Conservation (phyloP, 1,139 yeast genomes). For the Protomyces lactucae-debilis region DNA sequence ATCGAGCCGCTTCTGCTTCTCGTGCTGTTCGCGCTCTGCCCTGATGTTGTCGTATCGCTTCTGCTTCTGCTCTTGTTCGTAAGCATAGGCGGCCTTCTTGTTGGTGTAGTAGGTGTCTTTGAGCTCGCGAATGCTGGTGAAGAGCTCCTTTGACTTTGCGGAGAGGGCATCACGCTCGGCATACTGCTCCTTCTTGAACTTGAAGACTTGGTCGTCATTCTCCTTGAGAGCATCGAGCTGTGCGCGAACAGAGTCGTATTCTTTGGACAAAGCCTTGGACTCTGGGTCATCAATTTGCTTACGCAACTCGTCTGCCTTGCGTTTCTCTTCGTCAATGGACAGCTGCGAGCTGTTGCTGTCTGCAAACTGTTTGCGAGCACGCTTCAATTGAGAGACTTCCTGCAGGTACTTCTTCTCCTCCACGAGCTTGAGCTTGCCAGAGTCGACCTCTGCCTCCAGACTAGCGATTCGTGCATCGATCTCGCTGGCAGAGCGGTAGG, state of each 20-base stretch:
- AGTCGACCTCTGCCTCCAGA: constrained; percentile 68
- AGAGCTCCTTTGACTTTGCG: constrained; percentile 64
- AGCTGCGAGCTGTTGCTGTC: constrained; percentile 70
- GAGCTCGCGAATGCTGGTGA: constrained; percentile 57
- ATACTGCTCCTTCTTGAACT: constrained; percentile 60
- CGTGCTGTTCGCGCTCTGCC: constrained; percentile 47
- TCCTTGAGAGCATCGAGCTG: constrained; percentile 57
- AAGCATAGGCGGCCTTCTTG: constrained; percentile 59
- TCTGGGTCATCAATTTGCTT: constrained; percentile 58
- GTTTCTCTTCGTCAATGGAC: constrained; percentile 74
- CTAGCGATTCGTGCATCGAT: constrained; percentile 66
- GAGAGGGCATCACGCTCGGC: constrained; percentile 65
- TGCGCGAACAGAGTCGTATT: constrained; percentile 56
- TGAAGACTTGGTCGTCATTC: constrained; percentile 59
- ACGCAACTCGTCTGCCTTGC: constrained; percentile 71
- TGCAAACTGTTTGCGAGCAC: constrained; percentile 73
- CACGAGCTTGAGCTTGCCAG: constrained; percentile 79
- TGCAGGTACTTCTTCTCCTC: constrained; percentile 83
- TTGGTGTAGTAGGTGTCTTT: constrained; percentile 66
- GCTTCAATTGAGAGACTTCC: constrained; percentile 80
- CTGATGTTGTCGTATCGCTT: constrained; percentile 53
- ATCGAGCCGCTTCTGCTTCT: constrained; percentile 43
- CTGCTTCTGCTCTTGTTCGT: constrained; percentile 56
- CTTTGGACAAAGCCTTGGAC: constrained; percentile 55
- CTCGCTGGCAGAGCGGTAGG: constrained; percentile 70